Conservation (phyloP, 768 basidiomycete genomes). For the Cubamyces lactineus region DNA sequence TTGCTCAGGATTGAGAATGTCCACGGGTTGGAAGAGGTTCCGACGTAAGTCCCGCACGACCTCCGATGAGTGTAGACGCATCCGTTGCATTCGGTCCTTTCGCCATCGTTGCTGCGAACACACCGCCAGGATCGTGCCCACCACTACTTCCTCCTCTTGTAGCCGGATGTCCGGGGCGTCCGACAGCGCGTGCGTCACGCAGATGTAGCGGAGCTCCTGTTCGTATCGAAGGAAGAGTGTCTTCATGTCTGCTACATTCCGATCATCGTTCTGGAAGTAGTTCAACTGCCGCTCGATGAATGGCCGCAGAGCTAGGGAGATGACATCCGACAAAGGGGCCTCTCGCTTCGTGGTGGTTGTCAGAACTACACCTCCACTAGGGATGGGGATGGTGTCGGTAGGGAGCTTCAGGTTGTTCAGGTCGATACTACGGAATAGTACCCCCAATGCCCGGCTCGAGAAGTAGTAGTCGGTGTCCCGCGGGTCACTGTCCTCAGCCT, state of each 20-base stretch:
- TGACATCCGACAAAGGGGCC: conserved; percentile 28
- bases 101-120: conserved; percentile 66
- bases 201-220: conserved; percentile 72
- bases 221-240: conserved; percentile 54
- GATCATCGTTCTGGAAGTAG: conserved; percentile 27
- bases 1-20: conserved; percentile 19
- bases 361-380: not conserved
- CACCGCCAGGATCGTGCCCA: conserved; percentile 74
- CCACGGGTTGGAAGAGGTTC: conserved; percentile 33
- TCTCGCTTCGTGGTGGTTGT: conserved; percentile 3
- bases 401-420: conserved; percentile 43
- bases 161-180: conserved; percentile 57
- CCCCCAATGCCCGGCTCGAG: conserved; percentile 71
- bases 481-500: conserved; percentile 40
- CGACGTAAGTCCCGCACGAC: conserved; percentile 55
- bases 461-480: conserved; percentile 69
- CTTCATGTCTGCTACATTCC: conserved; percentile 35
- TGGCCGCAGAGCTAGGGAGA: conserved; percentile 30
- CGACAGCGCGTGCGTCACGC: conserved; percentile 67
- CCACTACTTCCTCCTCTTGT: conserved; percentile 72
- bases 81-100: conserved; percentile 58
- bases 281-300: conserved; percentile 29
- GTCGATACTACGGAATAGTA: conserved; percentile 65
- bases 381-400: conserved; percentile 11
- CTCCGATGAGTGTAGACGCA: conserved; percentile 57